Evolutionary conservation across 371 early-diverging fungal species (phyloP).

Genomic region (Syncephalastrum monosporum): DNA sequence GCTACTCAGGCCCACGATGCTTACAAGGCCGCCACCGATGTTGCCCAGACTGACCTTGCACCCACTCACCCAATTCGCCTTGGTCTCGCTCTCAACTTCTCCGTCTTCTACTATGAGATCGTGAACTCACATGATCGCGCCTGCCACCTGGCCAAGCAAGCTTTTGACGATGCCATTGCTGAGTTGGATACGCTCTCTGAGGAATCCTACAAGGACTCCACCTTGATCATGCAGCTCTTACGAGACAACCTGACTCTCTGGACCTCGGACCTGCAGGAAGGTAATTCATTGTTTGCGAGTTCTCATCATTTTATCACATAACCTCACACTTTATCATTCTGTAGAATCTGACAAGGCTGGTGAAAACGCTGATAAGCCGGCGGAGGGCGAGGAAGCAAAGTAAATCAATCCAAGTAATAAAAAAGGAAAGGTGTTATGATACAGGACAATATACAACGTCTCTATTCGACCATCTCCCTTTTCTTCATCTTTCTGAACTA

Average conservation of each 20-base stretch:
- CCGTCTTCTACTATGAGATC: slow-evolving; percentile 99
- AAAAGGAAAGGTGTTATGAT: too few species aligned
- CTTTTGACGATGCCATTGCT: slow-evolving; percentile 99
- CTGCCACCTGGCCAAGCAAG: slow-evolving; percentile 98
- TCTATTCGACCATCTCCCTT: too few species aligned
- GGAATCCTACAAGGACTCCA: slow-evolving; percentile 99
- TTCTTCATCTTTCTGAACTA: too few species aligned
- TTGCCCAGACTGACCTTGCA: slow-evolving; percentile 93
- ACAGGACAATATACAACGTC: too few species aligned
- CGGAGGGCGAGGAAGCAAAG: too few species aligned
- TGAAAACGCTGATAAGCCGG: too few species aligned
- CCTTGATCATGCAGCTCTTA: slow-evolving; percentile 99
- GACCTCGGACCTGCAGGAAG: slow-evolving; percentile 96
- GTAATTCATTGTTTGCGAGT: slow-evolving; percentile 15
- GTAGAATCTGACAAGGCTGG: not conserved
- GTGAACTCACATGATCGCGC: slow-evolving; percentile 98
- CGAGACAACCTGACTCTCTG: slow-evolving; percentile 99
- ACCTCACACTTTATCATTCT: not conserved
- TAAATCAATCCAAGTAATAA: too few species aligned
- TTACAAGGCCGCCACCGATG: slow-evolving; percentile 95
- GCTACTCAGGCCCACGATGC: slow-evolving; percentile 90
- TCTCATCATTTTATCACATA: not conserved
- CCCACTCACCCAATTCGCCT: slow-evolving; percentile 99
- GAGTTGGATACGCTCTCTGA: slow-evolving; percentile 98
- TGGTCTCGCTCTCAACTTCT: slow-evolving; percentile 99